These are phyloP conservation scores for Apiotrichum domesticum DNA, from an alignment of 1,284 basidiomycete genomes.

Conservation along the genomic window DNA sequence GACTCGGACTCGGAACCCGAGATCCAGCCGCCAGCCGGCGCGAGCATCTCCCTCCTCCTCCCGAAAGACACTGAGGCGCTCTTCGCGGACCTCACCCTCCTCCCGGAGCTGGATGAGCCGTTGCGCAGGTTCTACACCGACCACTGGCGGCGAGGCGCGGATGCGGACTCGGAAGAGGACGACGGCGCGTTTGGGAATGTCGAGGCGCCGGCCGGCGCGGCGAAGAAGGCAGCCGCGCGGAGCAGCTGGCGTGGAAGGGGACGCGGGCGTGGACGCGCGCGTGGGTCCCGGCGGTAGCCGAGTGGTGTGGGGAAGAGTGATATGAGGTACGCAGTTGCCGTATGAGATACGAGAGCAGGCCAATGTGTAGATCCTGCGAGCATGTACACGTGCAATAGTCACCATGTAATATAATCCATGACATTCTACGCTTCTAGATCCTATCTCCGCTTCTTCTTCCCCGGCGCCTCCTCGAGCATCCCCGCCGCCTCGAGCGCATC, in stretches of 20 bases:
- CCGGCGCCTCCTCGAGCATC: slow-evolving; percentile 54
- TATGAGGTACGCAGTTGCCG: no score
- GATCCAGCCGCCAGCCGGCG: background rate
- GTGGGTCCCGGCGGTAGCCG: background rate
- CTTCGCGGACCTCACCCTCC: slow-evolving; percentile 13
- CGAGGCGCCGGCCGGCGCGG: background rate
- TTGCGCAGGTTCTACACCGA: slow-evolving; percentile 30
- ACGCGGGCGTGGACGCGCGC: background rate
- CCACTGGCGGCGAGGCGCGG: slow-evolving; percentile 35
- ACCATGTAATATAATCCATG: background rate
- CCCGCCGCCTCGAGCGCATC: slow-evolving; percentile 78
- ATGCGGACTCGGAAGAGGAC: slow-evolving; percentile 2
- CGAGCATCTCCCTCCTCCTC: background rate
- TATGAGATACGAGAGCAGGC: background rate
- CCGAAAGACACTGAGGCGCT: background rate
- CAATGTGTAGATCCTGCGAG: background rate
- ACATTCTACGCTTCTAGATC: background rate
- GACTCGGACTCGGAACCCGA: background rate
- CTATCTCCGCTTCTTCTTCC: slow-evolving; percentile 1
- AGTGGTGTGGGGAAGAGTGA: no score
- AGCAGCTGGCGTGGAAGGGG: background rate
- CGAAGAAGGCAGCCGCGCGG: background rate
- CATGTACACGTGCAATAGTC: no score
- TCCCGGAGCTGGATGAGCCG: slow-evolving; percentile 19
- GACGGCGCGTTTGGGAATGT: slow-evolving; percentile 4